Percentiles rank a stretch among this genome's conserved stretches.
phyloP scores from a whole-genome alignment of 1,139 yeast genomes.

The Candida tropicalis region DNA sequence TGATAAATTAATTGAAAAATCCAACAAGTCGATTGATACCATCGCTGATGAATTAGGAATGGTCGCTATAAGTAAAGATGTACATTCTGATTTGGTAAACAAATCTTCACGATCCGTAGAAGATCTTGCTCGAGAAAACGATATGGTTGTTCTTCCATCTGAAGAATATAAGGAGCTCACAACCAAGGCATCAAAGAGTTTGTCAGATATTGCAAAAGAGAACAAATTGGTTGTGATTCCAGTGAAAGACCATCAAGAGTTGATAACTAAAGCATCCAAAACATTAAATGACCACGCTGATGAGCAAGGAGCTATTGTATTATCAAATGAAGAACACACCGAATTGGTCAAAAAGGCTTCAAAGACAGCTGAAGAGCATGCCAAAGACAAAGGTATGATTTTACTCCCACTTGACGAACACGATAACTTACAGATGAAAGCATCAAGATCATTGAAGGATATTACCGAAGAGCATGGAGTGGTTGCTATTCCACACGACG shows the following conservation, averaged over 20 bases:
- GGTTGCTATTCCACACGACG: conserved; percentile 15
- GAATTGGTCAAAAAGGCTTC: conserved; percentile 15
- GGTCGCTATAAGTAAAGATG: conserved; percentile 10
- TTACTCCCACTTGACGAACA: conserved; percentile 4
- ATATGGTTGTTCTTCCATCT: conserved; percentile 15
- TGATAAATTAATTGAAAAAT: conserved; percentile 13
- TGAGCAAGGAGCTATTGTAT: neutral
- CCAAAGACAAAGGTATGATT: conserved; percentile 17
- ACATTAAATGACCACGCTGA: conserved; percentile 15
- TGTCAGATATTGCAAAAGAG: conserved; percentile 17
- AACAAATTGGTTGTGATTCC: conserved; percentile 15
- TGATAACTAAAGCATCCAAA: conserved; percentile 15
- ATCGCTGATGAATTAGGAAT: conserved; percentile 19
- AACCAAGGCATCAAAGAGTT: conserved; percentile 8
- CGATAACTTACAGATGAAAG: conserved; percentile 9
- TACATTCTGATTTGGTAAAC: conserved; percentile 10
- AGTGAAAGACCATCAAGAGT: conserved; percentile 12
- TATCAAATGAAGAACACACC: conserved; percentile 19
- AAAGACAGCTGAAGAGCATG: conserved; percentile 20
- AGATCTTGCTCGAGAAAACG: conserved; percentile 18
- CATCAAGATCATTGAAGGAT: conserved; percentile 8
- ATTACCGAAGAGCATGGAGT: conserved; percentile 18
- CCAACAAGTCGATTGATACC: conserved; percentile 19
- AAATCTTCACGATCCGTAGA: conserved; percentile 11
- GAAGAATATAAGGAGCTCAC: conserved; percentile 9